Conservation (phyloP, 2,329 filamentous ascomycete genomes). For the Botrytis hyacinthi region DNA sequence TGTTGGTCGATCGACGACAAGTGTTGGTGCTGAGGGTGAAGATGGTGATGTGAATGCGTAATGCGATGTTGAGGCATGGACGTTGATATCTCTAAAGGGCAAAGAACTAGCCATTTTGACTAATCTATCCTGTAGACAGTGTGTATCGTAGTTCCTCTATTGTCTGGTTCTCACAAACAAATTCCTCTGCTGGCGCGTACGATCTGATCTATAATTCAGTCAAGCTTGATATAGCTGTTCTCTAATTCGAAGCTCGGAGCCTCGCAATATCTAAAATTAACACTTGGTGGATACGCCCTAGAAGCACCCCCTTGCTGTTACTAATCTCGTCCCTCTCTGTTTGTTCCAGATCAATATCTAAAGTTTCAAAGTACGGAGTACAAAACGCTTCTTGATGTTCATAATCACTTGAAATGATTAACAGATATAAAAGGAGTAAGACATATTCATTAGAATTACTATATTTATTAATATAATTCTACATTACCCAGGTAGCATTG, state of each 20-base stretch:
- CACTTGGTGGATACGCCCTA: neutral
- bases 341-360: slow-evolving; percentile 5
- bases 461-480: neutral
- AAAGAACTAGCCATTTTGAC: slow-evolving; percentile 49
- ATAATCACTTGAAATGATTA: neutral
- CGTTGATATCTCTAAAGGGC: slow-evolving; percentile 95
- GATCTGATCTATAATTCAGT: neutral
- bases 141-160: neutral
- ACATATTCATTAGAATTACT: neutral
- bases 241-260: slow-evolving; percentile 17
- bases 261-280: slow-evolving; percentile 19
- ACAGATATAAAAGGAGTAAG: neutral
- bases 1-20: slow-evolving; percentile 87
- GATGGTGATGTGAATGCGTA: slow-evolving; percentile 98
- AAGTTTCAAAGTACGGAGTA: neutral
- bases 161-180: neutral
- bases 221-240: slow-evolving; percentile 20
- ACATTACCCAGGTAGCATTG: neutral
- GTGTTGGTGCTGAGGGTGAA: slow-evolving; percentile 79
- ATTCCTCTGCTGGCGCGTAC: neutral
- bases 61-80: slow-evolving; percentile 85
- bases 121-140: neutral
- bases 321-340: neutral
- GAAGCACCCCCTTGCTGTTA: neutral
- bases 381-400: neutral